phyloP scores from a whole-genome alignment of 2,329 filamentous ascomycete species.

The Didymella pomorum region DNA sequence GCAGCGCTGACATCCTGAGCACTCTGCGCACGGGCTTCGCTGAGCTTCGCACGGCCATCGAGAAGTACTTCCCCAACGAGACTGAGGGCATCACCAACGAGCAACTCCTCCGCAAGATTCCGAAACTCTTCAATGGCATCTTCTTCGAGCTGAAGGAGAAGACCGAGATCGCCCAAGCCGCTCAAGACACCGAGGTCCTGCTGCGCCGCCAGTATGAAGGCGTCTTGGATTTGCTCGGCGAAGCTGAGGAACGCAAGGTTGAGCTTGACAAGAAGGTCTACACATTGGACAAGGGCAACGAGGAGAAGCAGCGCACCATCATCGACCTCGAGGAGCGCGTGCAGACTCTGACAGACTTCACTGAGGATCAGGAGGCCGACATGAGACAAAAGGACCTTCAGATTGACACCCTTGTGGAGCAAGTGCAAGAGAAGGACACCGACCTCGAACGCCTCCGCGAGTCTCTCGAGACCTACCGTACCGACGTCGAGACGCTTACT shows the following conservation, averaged over 20 bases:
- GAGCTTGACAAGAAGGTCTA: conserved; percentile 49
- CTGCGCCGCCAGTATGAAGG: conserved; percentile 48
- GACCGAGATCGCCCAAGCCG: conserved; percentile 36
- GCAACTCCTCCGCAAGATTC: conserved; percentile 51
- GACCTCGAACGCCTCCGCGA: conserved; percentile 49
- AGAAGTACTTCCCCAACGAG: conserved; percentile 52
- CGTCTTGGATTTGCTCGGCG: conserved; percentile 40
- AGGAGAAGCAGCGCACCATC: conserved; percentile 50
- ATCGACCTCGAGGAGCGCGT: conserved; percentile 49
- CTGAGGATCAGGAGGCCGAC: conserved; percentile 47
- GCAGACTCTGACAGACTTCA: conserved; percentile 35
- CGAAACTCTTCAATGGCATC: conserved; percentile 50
- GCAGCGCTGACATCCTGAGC: conserved; percentile 46
- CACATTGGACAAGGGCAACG: conserved; percentile 49
- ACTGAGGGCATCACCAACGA: conserved; percentile 50
- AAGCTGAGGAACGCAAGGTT: conserved; percentile 46
- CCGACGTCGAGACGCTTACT: conserved; percentile 50
- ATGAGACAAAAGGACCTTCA: conserved; percentile 40
- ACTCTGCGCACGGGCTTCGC: conserved; percentile 55
- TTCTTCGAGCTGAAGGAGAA: conserved; percentile 45
- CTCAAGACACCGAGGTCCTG: conserved; percentile 49
- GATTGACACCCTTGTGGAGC: conserved; percentile 39
- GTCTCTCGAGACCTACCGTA: conserved; percentile 51
- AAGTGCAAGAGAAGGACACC: conserved; percentile 46
- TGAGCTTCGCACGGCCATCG: conserved; percentile 50